Evolutionary conservation across 495 filamentous ascomycete species (phyloP).

Genomic region (Cenococcum geophilum): DNA sequence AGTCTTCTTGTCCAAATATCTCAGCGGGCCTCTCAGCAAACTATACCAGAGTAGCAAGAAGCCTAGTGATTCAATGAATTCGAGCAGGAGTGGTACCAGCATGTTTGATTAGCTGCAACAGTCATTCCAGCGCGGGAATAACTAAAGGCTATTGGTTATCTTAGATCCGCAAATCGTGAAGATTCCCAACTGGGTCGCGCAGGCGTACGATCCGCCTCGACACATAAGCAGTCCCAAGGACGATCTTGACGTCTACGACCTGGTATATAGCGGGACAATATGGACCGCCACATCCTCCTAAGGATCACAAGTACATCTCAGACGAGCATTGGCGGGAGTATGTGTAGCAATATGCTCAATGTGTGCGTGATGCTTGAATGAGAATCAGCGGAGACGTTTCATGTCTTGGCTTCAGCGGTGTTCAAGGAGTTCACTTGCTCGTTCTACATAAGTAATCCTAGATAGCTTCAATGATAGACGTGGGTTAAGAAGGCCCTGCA

Average conservation of each 20-base stretch:
- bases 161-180: conserved; percentile 18
- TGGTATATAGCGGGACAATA: conserved; percentile 17
- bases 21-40: conserved; percentile 7
- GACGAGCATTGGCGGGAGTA: conserved; percentile 10
- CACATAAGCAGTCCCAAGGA: conserved; percentile 1
- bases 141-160: conserved; percentile 7
- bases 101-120: conserved; percentile 9
- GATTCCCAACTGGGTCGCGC: conserved; percentile 28
- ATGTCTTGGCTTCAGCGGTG: no score
- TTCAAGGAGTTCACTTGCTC: no score
- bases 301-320: conserved; percentile 23
- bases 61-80: conserved; percentile 17
- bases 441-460: no score
- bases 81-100: conserved; percentile 16
- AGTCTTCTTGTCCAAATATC: conserved; percentile 11
- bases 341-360: no score
- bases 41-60: conserved; percentile 6
- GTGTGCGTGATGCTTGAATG: no score
- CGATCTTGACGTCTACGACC: conserved; percentile 10
- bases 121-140: conserved; percentile 4
- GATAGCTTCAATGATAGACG: no score
- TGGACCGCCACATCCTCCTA: conserved; percentile 25
- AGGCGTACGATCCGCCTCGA: conserved; percentile 14
- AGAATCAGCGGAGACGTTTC: no score
- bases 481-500: no score